These are phyloP conservation scores for Heimioporus punctisporus DNA, from an alignment of 1,284 basidiomycete species.

Conservation along the genomic window DNA sequence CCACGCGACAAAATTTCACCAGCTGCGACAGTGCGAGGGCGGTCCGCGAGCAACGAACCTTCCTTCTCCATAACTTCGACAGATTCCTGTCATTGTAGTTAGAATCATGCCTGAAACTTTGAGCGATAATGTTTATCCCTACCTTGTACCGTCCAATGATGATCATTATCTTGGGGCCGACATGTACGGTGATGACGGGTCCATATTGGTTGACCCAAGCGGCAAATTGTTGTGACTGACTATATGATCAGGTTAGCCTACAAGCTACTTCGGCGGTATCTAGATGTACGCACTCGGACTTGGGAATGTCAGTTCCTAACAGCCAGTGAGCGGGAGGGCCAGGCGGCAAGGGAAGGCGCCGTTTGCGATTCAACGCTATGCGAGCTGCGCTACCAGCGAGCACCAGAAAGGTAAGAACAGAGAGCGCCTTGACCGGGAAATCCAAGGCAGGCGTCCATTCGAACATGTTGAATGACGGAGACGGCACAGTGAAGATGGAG, in stretches of 20 bases:
- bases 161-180: slow-evolving; percentile 31
- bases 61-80: slow-evolving; percentile 43
- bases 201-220: slow-evolving; percentile 41
- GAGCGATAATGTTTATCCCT: neutral
- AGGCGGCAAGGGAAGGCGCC: slow-evolving; percentile 28
- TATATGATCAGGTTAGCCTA: neutral
- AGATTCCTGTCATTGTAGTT: slow-evolving; percentile 47
- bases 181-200: slow-evolving; percentile 36
- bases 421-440: slow-evolving; percentile 17
- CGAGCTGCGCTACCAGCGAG: slow-evolving; percentile 15
- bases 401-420: slow-evolving; percentile 16
- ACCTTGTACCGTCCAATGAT: slow-evolving; percentile 40
- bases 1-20: slow-evolving; percentile 33
- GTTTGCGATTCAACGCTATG: slow-evolving; percentile 5
- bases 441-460: neutral
- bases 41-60: slow-evolving; percentile 32
- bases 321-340: slow-evolving; percentile 36
- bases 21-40: slow-evolving; percentile 33
- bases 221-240: slow-evolving; percentile 35
- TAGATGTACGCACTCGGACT: slow-evolving; percentile 20
- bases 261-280: no score
- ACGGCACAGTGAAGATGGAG: no score
- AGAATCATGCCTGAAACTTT: no score
- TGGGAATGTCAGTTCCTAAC: slow-evolving; percentile 29
- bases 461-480: slow-evolving; percentile 6